These are phyloP conservation scores for Rhizopus delemar DNA, from an alignment of 371 early-diverging fungal genomes.

Conservation along the genomic window DNA sequence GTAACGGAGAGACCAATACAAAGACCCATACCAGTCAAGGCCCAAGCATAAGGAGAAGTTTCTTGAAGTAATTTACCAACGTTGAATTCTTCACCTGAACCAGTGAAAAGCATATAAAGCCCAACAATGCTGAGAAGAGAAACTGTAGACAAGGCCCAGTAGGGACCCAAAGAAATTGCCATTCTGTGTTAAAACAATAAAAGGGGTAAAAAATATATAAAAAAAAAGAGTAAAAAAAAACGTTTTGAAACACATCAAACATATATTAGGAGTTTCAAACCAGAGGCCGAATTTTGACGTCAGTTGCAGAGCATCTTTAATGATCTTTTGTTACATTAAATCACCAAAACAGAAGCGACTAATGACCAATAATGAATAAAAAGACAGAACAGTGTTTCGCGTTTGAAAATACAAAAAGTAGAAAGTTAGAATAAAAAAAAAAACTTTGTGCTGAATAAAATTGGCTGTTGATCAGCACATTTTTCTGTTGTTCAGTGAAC, in stretches of 20 bases:
- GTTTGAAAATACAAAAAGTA: too few relatives aligned
- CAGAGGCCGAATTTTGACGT: too few relatives aligned
- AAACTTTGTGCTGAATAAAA: too few relatives aligned
- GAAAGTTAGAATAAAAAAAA: too few relatives aligned
- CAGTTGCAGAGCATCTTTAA: too few relatives aligned
- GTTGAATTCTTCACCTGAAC: constrained; percentile 83
- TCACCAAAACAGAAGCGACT: too few relatives aligned
- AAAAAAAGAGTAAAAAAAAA: constrained; percentile 7
- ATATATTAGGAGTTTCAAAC: too few relatives aligned
- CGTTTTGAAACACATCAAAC: neutral
- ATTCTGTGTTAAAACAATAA: constrained; percentile 1
- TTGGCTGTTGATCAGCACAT: too few relatives aligned
- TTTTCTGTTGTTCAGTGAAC: too few relatives aligned
- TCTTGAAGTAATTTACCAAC: constrained; percentile 78
- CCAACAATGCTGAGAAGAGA: constrained; percentile 48
- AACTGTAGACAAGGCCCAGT: constrained; percentile 32
- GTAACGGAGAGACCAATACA: constrained; percentile 89
- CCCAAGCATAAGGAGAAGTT: constrained; percentile 91
- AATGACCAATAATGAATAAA: too few relatives aligned
- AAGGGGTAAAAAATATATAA: constrained; percentile 4
- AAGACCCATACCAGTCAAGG: constrained; percentile 80
- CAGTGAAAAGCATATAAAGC: constrained; percentile 85
- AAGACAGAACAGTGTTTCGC: too few relatives aligned
- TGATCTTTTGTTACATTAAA: too few relatives aligned
- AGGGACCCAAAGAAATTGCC: constrained; percentile 17